Conservation (phyloP, 768 basidiomycete species). For the Xerocomellus amylosporus region DNA sequence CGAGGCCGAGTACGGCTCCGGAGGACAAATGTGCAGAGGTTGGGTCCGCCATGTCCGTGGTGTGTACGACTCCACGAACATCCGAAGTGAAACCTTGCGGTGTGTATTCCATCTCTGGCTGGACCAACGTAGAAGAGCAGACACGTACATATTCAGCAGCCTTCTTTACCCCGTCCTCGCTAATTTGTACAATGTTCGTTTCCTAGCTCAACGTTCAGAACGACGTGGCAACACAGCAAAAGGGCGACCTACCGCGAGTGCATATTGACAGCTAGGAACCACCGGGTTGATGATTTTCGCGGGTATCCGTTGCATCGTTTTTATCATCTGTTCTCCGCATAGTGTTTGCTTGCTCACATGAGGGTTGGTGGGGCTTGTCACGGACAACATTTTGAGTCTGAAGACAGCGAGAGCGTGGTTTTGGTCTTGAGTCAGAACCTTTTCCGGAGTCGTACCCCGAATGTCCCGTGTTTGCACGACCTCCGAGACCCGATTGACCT, state of each 20-base stretch:
- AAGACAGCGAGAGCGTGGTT: not conserved
- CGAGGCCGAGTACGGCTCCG: conserved; percentile 54
- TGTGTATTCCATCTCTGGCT: not conserved
- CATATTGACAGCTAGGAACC: conserved; percentile 53
- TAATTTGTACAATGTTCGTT: conserved; percentile 58
- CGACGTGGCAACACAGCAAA: not conserved
- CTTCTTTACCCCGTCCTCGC: conserved; percentile 54
- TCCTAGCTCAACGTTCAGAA: conserved; percentile 38
- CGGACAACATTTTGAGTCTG: conserved; percentile 16
- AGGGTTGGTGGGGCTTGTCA: conserved; percentile 7
- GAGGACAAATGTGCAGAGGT: conserved; percentile 67
- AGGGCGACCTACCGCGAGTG: conserved; percentile 46
- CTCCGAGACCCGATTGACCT: not conserved
- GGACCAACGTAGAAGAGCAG: conserved; percentile 1
- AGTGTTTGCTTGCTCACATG: not conserved
- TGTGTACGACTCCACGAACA: conserved; percentile 63
- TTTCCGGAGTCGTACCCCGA: not conserved
- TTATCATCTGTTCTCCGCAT: not conserved
- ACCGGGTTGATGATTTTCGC: conserved; percentile 51
- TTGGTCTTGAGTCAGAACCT: not conserved
- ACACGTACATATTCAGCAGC: conserved; percentile 63
- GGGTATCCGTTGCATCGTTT: not conserved
- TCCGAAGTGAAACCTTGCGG: conserved; percentile 56
- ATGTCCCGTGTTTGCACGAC: conserved; percentile 3
- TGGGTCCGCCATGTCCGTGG: conserved; percentile 76